These are phyloP conservation scores for Eutrema yunnanense DNA, from an alignment of 345 rosid species.

Conservation along the genomic window DNA sequence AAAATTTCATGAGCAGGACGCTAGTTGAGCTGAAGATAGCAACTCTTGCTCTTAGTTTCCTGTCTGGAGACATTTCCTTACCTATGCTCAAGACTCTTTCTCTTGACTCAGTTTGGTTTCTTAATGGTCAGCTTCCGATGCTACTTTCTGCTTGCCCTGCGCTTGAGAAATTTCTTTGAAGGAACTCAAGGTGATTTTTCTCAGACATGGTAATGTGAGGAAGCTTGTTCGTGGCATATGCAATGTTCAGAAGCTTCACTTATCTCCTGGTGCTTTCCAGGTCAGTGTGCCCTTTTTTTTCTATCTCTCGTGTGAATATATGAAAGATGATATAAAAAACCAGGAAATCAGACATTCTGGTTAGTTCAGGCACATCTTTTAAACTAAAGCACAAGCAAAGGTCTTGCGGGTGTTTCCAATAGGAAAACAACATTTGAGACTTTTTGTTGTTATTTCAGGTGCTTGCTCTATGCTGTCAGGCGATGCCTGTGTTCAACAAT, in stretches of 20 bases:
- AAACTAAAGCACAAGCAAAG: no score
- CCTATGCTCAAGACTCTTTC: background rate
- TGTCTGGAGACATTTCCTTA: background rate
- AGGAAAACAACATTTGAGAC: no score
- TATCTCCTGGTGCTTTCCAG: background rate
- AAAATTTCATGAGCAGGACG: background rate
- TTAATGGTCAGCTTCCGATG: background rate
- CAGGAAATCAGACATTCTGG: no score
- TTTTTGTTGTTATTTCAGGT: background rate
- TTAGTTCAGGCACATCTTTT: no score
- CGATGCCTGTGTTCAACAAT: constrained; percentile 1
- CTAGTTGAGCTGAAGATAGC: background rate
- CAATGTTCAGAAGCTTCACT: background rate
- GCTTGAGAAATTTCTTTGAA: background rate
- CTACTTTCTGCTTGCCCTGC: background rate
- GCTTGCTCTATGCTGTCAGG: background rate
- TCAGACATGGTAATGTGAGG: background rate
- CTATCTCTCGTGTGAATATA: no score
- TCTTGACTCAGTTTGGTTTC: background rate
- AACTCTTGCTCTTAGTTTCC: background rate
- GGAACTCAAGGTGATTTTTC: no score
- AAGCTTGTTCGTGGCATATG: background rate
- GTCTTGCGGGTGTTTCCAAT: no score
- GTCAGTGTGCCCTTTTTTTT: background rate
- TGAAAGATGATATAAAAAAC: no score